Percentiles rank a stretch among this genome's conserved stretches.
These are phyloP conservation scores for Lepidium campestre DNA, from an alignment of 441 rosid species.

Conservation along the genomic window DNA sequence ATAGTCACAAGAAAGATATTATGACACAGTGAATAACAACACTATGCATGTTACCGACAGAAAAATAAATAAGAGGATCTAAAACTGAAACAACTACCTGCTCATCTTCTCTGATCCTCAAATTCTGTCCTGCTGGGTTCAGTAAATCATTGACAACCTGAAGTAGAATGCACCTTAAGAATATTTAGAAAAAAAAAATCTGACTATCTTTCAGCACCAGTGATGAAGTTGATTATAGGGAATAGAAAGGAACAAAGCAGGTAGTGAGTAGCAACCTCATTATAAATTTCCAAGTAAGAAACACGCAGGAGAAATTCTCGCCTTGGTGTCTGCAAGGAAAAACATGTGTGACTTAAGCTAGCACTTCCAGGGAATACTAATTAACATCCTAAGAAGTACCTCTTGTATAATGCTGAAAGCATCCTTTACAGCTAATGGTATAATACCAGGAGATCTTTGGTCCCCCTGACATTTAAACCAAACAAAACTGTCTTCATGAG, in stretches of 20 bases:
- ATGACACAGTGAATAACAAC: background rate
- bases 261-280: slow-evolving; percentile 67
- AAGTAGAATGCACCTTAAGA: slow-evolving; percentile 33
- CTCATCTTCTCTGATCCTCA: slow-evolving; percentile 95
- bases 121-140: slow-evolving; percentile 96
- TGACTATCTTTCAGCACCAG: slow-evolving; percentile 13
- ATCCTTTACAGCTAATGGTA: slow-evolving; percentile 96
- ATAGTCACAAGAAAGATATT: background rate
- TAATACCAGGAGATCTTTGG: slow-evolving; percentile 99
- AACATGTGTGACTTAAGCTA: slow-evolving; percentile 24
- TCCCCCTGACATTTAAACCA: slow-evolving; percentile 99
- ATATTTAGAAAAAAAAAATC: slow-evolving; percentile 12
- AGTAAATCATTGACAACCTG: slow-evolving; percentile 96
- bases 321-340: slow-evolving; percentile 69
- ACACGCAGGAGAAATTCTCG: slow-evolving; percentile 95
- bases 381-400: slow-evolving; percentile 46
- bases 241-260: background rate
- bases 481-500: too few species aligned
- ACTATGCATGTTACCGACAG: background rate
- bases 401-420: slow-evolving; percentile 97
- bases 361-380: slow-evolving; percentile 23
- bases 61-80: slow-evolving; percentile 2
- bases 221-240: slow-evolving; percentile 10
- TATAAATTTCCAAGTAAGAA: slow-evolving; percentile 94
- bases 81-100: slow-evolving; percentile 52